phyloP scores from a whole-genome alignment of 805 yeast genomes.

The Starmerella ratchasimensis region DNA sequence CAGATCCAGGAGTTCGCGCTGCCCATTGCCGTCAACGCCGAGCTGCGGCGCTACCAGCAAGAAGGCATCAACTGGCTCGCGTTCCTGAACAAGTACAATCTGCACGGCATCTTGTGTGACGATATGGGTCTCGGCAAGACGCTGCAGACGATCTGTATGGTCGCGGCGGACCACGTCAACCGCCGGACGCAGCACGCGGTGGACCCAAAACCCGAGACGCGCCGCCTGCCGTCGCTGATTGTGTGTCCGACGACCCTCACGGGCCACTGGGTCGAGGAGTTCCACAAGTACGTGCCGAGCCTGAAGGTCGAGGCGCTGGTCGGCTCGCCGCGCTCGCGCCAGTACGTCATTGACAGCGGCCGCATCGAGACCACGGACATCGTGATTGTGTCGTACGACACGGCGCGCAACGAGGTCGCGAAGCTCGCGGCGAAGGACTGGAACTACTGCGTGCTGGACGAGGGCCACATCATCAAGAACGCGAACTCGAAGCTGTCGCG shows the following conservation, averaged over 20 bases:
- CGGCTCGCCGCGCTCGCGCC: slow-evolving; percentile 73
- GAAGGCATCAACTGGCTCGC: slow-evolving; percentile 99
- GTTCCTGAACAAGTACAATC: slow-evolving; percentile 80
- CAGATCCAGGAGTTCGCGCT: slow-evolving; percentile 76
- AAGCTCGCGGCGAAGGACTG: slow-evolving; percentile 45
- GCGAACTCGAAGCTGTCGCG: slow-evolving; percentile 76
- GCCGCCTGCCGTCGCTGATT: slow-evolving; percentile 70
- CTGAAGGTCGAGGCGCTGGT: slow-evolving; percentile 74
- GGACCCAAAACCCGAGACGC: slow-evolving; percentile 49
- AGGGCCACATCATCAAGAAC: slow-evolving; percentile 94
- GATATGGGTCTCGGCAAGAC: slow-evolving; percentile 99
- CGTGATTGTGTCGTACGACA: slow-evolving; percentile 90
- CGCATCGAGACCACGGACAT: slow-evolving; percentile 51
- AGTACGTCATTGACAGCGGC: slow-evolving; percentile 6
- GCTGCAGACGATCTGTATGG: slow-evolving; percentile 89
- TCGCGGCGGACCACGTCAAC: slow-evolving; percentile 86
- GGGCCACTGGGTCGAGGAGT: slow-evolving; percentile 98
- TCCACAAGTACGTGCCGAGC: slow-evolving; percentile 78
- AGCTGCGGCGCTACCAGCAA: slow-evolving; percentile 87
- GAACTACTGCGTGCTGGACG: slow-evolving; percentile 92
- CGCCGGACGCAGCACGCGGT: slow-evolving; percentile 54
- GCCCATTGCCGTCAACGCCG: slow-evolving; percentile 86
- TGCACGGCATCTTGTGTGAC: slow-evolving; percentile 95
- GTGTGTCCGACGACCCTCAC: slow-evolving; percentile 96
- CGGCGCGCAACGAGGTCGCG: slow-evolving; percentile 80